phyloP scores from a whole-genome alignment of 73 alveolate genomes.

The Stentor coeruleus region DNA sequence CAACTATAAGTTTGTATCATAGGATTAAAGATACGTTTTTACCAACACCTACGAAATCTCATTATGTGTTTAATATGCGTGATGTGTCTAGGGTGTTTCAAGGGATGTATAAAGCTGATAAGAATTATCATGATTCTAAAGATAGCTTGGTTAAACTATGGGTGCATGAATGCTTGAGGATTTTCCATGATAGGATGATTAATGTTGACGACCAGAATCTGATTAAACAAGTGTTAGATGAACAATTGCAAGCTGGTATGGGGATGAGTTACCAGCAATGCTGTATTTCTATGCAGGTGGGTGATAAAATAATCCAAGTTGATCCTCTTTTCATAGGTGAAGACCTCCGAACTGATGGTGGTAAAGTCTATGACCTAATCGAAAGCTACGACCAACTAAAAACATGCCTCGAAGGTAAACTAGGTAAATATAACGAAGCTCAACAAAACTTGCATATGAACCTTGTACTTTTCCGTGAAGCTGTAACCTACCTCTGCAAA shows the following conservation, averaged over 20 bases:
- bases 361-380: conserved; percentile 79
- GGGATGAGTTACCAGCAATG: conserved; percentile 78
- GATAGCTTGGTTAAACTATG: conserved; percentile 94
- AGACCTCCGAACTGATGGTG: conserved; percentile 66
- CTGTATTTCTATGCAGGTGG: conserved; percentile 57
- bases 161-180: conserved; percentile 96
- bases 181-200: conserved; percentile 90
- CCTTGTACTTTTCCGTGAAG: conserved; percentile 86
- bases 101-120: conserved; percentile 91
- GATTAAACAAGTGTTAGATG: conserved; percentile 43
- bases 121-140: conserved; percentile 85
- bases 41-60: conserved; percentile 98
- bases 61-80: conserved; percentile 96
- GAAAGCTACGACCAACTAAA: conserved; percentile 73
- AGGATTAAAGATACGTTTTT: conserved; percentile 36
- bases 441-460: conserved; percentile 64
- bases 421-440: conserved; percentile 45
- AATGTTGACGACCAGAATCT: conserved; percentile 81
- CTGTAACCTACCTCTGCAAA: conserved; percentile 92
- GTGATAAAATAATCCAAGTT: conserved; percentile 10
- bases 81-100: conserved; percentile 95
- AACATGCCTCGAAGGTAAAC: conserved; percentile 9
- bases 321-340: conserved; percentile 48
- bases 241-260: conserved; percentile 73
- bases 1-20: conserved; percentile 42